Evolutionary conservation across 345 rosid genomes (phyloP), one percentile per base, ranked within the genome.

Genomic region (Mangifera indica): DNA sequence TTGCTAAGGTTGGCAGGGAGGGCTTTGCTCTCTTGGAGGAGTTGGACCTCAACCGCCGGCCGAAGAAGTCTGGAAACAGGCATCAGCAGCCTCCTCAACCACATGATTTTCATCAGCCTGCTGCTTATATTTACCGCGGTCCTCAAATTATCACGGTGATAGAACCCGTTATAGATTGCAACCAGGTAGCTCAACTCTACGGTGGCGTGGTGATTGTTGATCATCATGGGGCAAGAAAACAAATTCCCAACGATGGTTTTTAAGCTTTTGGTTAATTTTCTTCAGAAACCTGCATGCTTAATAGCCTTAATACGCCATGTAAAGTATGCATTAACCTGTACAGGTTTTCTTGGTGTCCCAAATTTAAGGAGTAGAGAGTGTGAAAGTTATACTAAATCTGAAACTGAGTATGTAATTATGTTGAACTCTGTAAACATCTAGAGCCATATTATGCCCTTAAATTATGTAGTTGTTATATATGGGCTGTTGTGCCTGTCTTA

Each of bases 1-100:
- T 72, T 63, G 48, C 1, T 8, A 68, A 17, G 69, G 49, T 54
- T 45, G 80, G 66, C n/a, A 26, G 32, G 60, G 77, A 77, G 49
- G 73, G 66, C n/a, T 77, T 68, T 49, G 68, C 69, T 10, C 17
- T 77, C 6, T 25, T 71, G 21, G 72, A 76, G 0, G 75, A 71
- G 20, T 14, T 11, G 5, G 40, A 37, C 5, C 7, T 37, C 5
- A 37, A 0, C 6, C 60, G 60, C 29, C 13, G 67, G 14, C 22
- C 25, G 0, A 40, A 58, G 20, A 22, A 69, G 59, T 12, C 11
- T 7, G 61, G 24, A 2, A 2, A 21, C 9, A 54, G 66, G 60
- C 59, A 10, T 20, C 65, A 51, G 26, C 32, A 29, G 32, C 4
- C 66, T 20, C 34, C 65, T 53, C 66, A 70, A 21, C 52, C 13